Evolutionary conservation across 805 yeast species (phyloP).

Genomic region (Isabelozyma pseudorhagii): DNA sequence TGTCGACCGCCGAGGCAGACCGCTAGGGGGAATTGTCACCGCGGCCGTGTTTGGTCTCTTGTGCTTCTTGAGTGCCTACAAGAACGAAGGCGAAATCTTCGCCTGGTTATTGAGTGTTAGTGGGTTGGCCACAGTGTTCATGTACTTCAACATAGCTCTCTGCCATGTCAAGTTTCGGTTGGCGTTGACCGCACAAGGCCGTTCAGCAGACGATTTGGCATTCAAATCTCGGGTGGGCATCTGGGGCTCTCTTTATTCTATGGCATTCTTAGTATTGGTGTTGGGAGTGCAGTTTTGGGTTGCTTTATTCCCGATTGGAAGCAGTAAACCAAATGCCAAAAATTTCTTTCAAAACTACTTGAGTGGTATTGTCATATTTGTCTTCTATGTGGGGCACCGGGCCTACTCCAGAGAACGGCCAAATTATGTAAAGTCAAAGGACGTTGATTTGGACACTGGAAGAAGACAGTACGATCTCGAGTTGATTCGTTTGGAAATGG

Average conservation of each 20-base stretch:
- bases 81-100: slow-evolving; percentile 30
- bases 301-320: slow-evolving; percentile 19
- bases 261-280: slow-evolving; percentile 19
- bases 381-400: slow-evolving; percentile 16
- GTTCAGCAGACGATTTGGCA: slow-evolving; percentile 30
- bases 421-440: slow-evolving; percentile 17
- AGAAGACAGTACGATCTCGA: slow-evolving; percentile 7
- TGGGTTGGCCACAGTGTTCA: slow-evolving; percentile 38
- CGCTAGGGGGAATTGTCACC: slow-evolving; percentile 33
- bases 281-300: slow-evolving; percentile 27
- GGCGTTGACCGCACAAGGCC: slow-evolving; percentile 32
- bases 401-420: slow-evolving; percentile 2
- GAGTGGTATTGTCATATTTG: slow-evolving; percentile 25
- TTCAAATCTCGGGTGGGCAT: slow-evolving; percentile 34
- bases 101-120: slow-evolving; percentile 40
- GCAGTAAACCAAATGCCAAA: slow-evolving; percentile 22
- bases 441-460: slow-evolving; percentile 30
- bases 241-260: slow-evolving; percentile 33
- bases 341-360: slow-evolving; percentile 40
- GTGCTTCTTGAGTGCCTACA: slow-evolving; percentile 34
- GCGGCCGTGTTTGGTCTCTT: slow-evolving; percentile 35
- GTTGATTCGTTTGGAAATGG: neutral
- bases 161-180: slow-evolving; percentile 40
- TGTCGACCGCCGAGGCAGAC: slow-evolving; percentile 41
- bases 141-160: slow-evolving; percentile 39